A percentile compares a stretch with the other conserved stretches of the same genome.
Evolutionary conservation across 495 filamentous ascomycete species (phyloP).

Genomic region (Xylaria acuta): DNA sequence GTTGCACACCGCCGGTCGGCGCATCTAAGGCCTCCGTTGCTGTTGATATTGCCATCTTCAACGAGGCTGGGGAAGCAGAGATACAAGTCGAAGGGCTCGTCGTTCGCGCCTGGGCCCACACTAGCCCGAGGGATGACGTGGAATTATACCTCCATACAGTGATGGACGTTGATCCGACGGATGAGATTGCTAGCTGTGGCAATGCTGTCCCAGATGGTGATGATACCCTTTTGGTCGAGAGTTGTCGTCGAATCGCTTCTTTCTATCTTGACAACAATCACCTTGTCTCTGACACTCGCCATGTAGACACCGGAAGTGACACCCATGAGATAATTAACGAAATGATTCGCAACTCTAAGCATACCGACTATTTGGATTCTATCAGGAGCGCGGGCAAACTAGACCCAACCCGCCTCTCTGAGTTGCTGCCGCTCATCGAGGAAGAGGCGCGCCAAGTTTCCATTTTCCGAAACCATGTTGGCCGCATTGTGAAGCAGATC

Average conservation of each 20-base stretch:
- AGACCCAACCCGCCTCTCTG: constrained; percentile 24
- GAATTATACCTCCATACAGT: constrained; percentile 53
- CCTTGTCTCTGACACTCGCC: neutral
- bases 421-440: constrained; percentile 35
- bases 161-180: constrained; percentile 48
- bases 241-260: constrained; percentile 45
- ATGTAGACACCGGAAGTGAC: constrained; percentile 31
- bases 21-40: constrained; percentile 41
- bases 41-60: constrained; percentile 49
- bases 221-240: constrained; percentile 42
- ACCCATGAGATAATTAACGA: constrained; percentile 38
- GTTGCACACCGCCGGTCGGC: constrained; percentile 31
- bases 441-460: constrained; percentile 40
- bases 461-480: constrained; percentile 42
- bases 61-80: constrained; percentile 41
- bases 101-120: constrained; percentile 46
- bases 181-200: constrained; percentile 39
- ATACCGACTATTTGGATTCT: constrained; percentile 38
- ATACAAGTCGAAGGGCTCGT: constrained; percentile 50
- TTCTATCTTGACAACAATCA: constrained; percentile 32
- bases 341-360: constrained; percentile 43
- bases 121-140: constrained; percentile 48
- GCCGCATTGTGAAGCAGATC: constrained; percentile 47
- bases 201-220: neutral
- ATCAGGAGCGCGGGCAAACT: constrained; percentile 35